Percentiles rank a stretch among this genome's conserved stretches.
These are phyloP conservation scores for Cercis canadensis DNA, from an alignment of 306 rosid genomes.

Conservation along the genomic window DNA sequence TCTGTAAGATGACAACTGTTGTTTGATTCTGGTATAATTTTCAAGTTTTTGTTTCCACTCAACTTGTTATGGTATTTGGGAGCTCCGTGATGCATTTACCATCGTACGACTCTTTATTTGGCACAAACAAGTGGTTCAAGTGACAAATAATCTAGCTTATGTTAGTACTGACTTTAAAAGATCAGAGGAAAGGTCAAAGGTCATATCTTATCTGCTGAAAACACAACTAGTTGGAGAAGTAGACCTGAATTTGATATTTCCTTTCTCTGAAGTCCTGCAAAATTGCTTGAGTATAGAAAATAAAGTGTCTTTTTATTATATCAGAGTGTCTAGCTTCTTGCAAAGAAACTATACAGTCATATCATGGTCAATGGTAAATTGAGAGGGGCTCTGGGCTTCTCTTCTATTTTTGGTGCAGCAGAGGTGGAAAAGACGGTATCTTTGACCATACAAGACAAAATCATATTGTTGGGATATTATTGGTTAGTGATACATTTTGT, in stretches of 20 bases:
- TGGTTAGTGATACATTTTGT: constrained; percentile 38
- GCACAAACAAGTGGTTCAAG: constrained; percentile 4
- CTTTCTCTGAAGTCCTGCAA: constrained; percentile 32
- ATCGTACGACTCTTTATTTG: constrained; percentile 14
- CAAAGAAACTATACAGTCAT: constrained; percentile 28
- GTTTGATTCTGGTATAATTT: constrained; percentile 34
- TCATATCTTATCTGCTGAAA: constrained; percentile 22
- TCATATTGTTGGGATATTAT: constrained; percentile 11
- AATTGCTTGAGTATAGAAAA: constrained; percentile 25
- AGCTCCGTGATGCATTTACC: constrained; percentile 6
- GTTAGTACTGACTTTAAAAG: background rate
- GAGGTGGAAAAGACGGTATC: constrained; percentile 15
- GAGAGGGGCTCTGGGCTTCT: background rate
- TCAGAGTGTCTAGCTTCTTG: constrained; percentile 16
- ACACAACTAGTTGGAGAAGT: constrained; percentile 7
- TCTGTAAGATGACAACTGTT: constrained; percentile 4
- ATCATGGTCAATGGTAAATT: constrained; percentile 6
- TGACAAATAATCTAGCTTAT: constrained; percentile 27
- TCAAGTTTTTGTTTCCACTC: constrained; percentile 23
- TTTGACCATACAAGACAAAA: constrained; percentile 23
- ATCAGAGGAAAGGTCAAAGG: constrained; percentile 16
- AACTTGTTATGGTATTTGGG: constrained; percentile 17
- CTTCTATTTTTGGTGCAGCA: constrained; percentile 3
- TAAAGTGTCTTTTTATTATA: constrained; percentile 1
- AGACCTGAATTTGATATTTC: constrained; percentile 20